Evolutionary conservation across 352 stramenopile genomes (phyloP).

Genomic region (Phytophthora pisi): DNA sequence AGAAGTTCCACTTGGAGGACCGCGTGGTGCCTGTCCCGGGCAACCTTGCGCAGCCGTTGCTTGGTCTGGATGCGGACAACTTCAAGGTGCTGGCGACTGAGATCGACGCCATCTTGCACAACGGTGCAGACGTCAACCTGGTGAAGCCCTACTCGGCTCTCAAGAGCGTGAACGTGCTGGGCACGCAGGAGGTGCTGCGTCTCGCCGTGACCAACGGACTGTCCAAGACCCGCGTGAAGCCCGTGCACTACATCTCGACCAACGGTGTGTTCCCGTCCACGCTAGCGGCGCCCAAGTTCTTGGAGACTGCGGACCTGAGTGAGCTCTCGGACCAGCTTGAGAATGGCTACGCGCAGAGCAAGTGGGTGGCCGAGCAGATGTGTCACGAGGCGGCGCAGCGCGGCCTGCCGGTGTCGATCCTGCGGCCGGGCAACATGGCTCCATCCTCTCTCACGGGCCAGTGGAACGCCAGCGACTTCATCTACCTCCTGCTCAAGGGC

Average conservation of each 20-base stretch:
- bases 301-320: constrained; percentile 61
- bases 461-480: constrained; percentile 92
- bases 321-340: constrained; percentile 67
- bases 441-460: constrained; percentile 58
- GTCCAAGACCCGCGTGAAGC: constrained; percentile 79
- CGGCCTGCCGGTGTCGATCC: constrained; percentile 85
- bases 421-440: constrained; percentile 92
- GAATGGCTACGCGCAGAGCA: constrained; percentile 90
- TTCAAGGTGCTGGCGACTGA: constrained; percentile 91
- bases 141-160: constrained; percentile 90
- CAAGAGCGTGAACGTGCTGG: constrained; percentile 90
- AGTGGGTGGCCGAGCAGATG: constrained; percentile 92
- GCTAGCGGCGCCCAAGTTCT: constrained; percentile 33
- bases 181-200: constrained; percentile 89
- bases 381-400: constrained; percentile 77
- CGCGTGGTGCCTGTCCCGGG: constrained; percentile 68
- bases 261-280: constrained; percentile 90
- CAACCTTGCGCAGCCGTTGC: constrained; percentile 81
- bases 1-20: constrained; percentile 72
- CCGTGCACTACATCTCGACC: constrained; percentile 91
- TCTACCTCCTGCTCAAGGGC: constrained; percentile 88
- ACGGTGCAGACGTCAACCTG: constrained; percentile 93
- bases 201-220: constrained; percentile 84
- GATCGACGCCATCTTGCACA: constrained; percentile 92
- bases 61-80: constrained; percentile 78